Conservation (phyloP, 2,329 filamentous ascomycete species). For the Massarina eburnea region DNA sequence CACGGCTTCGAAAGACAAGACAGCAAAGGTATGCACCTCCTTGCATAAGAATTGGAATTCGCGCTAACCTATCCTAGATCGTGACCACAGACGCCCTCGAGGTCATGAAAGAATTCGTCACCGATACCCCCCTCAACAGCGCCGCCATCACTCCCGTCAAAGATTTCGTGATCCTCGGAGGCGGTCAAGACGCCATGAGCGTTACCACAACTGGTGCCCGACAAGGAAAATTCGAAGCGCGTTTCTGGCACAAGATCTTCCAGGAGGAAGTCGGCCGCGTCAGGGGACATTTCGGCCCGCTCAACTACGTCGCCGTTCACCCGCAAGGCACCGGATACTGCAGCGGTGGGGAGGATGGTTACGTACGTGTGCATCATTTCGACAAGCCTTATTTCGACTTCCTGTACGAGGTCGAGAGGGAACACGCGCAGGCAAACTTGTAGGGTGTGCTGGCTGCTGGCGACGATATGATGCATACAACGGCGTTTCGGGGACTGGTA, state of each 20-base stretch:
- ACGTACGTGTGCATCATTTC: constrained; percentile 97
- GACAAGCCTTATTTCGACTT: constrained; percentile 99
- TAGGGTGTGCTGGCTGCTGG: constrained; percentile 26
- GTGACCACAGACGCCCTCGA: constrained; percentile 83
- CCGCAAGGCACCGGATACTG: constrained; percentile 91
- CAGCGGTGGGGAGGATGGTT: constrained; percentile 95
- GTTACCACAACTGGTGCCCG: constrained; percentile 91
- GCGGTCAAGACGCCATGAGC: constrained; percentile 98
- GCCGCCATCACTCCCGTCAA: constrained; percentile 93
- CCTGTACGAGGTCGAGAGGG: constrained; percentile 96
- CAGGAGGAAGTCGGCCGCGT: constrained; percentile 98
- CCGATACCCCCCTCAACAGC: constrained; percentile 96
- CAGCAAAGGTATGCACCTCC: constrained; percentile 69
- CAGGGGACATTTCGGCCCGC: constrained; percentile 91
- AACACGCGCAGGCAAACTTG: constrained; percentile 52
- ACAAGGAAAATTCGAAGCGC: constrained; percentile 98
- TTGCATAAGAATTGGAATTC: not conserved
- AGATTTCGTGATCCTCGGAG: constrained; percentile 95
- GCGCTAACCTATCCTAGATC: constrained; percentile 55
- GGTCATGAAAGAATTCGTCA: constrained; percentile 86
- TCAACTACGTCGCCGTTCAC: constrained; percentile 94
- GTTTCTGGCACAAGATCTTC: constrained; percentile 99
- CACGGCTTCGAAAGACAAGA: constrained; percentile 97
- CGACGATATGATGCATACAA: constrained; percentile 31
- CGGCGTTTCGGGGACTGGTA: constrained; percentile 37